These are phyloP conservation scores for Brassica incana DNA, from an alignment of 345 rosid genomes.

Conservation along the genomic window DNA sequence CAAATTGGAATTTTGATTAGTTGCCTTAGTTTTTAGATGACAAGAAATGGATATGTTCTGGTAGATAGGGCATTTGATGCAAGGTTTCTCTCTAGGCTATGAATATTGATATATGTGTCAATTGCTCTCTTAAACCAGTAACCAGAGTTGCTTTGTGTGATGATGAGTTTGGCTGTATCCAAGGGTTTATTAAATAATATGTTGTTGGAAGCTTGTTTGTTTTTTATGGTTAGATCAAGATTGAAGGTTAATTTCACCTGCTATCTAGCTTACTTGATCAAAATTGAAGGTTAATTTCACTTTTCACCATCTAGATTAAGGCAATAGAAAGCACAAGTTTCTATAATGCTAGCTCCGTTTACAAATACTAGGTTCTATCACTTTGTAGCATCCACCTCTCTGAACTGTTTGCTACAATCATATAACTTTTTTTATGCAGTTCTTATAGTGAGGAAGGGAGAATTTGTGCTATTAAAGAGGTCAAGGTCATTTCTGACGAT, in stretches of 20 bases:
- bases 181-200: neutral
- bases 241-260: neutral
- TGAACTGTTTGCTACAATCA: neutral
- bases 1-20: neutral
- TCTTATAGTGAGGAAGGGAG: constrained; percentile 74
- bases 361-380: neutral
- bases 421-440: neutral
- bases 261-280: constrained; percentile 3
- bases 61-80: constrained; percentile 6
- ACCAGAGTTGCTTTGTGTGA: neutral
- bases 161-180: neutral
- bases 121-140: constrained; percentile 2
- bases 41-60: neutral
- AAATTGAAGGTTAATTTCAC: neutral
- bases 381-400: constrained; percentile 11
- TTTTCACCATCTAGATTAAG: constrained; percentile 4
- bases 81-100: constrained; percentile 12
- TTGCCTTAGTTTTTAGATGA: neutral
- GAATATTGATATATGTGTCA: neutral
- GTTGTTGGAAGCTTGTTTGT: neutral
- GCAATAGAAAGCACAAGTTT: neutral
- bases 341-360: neutral
- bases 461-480: constrained; percentile 99
- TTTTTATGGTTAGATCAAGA: constrained; percentile 9
- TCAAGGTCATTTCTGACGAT: constrained; percentile 76